phyloP scores from a whole-genome alignment of 208 protist species.

The Leptomonas pyrrhocoris region DNA sequence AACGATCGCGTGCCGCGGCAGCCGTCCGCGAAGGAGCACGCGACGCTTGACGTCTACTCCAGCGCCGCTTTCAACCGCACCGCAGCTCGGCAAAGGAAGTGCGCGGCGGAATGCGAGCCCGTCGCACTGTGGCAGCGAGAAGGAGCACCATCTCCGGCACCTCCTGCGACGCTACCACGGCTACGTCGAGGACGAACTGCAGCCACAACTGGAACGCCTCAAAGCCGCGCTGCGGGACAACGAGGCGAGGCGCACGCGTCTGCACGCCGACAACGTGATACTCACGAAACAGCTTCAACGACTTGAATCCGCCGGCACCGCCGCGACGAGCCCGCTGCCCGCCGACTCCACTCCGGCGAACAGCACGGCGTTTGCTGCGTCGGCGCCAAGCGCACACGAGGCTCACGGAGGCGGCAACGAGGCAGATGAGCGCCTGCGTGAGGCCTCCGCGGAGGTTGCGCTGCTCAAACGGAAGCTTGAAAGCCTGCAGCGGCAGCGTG shows the following conservation, averaged over 20 bases:
- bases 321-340: not conserved
- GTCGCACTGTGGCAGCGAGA: not conserved
- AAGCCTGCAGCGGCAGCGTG: not conserved
- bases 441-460: constrained; percentile 8
- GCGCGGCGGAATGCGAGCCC: not conserved
- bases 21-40: not conserved
- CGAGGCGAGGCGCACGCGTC: constrained; percentile 3
- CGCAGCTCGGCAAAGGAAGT: not conserved
- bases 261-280: constrained; percentile 17
- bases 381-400: not conserved
- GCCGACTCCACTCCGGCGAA: not conserved
- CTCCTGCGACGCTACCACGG: constrained; percentile 27
- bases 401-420: not conserved
- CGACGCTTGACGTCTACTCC: not conserved
- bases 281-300: constrained; percentile 11
- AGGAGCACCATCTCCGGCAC: constrained; percentile 5
- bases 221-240: not conserved
- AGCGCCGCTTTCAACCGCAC: too few species aligned
- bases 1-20: not conserved
- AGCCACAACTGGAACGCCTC: constrained; percentile 1
- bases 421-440: not conserved
- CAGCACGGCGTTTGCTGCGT: not conserved
- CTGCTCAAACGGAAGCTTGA: constrained; percentile 9
- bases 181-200: constrained; percentile 33
- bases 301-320: not conserved